Percentiles rank a stretch among this genome's conserved stretches.
These are phyloP conservation scores for Erigeron canadensis DNA, from an alignment of 129 eudicot species.

Conservation along the genomic window DNA sequence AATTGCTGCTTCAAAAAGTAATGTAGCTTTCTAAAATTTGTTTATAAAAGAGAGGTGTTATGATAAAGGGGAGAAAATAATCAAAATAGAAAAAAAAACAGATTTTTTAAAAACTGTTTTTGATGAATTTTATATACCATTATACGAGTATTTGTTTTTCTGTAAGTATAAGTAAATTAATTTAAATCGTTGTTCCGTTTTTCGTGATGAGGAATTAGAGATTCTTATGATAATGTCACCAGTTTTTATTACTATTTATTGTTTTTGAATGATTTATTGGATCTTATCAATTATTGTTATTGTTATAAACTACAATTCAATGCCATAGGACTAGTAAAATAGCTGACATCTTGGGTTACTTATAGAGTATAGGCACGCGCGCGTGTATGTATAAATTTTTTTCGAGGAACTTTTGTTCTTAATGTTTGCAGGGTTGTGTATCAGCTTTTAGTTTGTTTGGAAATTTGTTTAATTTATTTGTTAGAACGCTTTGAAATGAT, in stretches of 20 bases:
- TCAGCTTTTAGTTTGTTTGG: constrained; percentile 2
- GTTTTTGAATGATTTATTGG: constrained; percentile 1
- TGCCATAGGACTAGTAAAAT: background rate
- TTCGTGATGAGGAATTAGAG: background rate
- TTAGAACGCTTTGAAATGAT: background rate
- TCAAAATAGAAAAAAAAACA: background rate
- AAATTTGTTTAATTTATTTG: background rate
- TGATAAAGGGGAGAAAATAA: background rate
- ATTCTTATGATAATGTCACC: background rate
- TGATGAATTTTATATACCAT: background rate
- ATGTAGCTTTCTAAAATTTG: constrained; percentile 14
- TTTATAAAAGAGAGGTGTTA: background rate
- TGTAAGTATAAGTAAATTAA: background rate
- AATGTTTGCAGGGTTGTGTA: constrained; percentile 23
- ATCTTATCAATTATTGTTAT: constrained; percentile 9
- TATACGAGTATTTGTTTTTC: background rate
- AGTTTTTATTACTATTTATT: background rate
- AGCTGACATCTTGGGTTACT: background rate
- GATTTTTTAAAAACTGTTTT: background rate
- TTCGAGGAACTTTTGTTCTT: background rate
- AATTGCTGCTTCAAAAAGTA: constrained; percentile 8
- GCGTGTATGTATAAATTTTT: background rate
- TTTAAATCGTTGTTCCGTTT: background rate
- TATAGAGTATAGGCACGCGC: too few species aligned
- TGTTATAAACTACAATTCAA: background rate